These are phyloP conservation scores for Penicillium coffeae DNA, from an alignment of 495 filamentous ascomycete species.

Conservation along the genomic window DNA sequence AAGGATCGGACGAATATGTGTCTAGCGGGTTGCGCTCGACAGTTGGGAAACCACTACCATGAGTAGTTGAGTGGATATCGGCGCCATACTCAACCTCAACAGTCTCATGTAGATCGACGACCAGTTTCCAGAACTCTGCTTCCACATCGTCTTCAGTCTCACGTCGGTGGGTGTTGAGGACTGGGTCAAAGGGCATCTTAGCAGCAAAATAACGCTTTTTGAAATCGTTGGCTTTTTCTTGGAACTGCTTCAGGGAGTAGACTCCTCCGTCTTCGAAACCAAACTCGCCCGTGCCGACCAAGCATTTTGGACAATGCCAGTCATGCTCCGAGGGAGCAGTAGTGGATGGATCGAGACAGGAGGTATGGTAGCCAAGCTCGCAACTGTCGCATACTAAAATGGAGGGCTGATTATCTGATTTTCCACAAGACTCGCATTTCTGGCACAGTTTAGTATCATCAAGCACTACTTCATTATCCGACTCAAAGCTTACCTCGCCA, in stretches of 20 bases:
- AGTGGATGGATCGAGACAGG: slow-evolving; percentile 86
- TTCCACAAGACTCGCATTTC: slow-evolving; percentile 87
- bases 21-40: slow-evolving; percentile 86
- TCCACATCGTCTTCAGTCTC: slow-evolving; percentile 96
- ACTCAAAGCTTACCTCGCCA: slow-evolving; percentile 62
- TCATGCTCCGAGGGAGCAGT: slow-evolving; percentile 75
- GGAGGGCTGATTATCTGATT: slow-evolving; percentile 63
- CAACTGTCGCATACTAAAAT: slow-evolving; percentile 91
- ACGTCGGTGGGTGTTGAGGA: slow-evolving; percentile 69
- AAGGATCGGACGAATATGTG: slow-evolving; percentile 80
- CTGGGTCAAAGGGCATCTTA: slow-evolving; percentile 85
- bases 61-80: slow-evolving; percentile 97
- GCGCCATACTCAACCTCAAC: slow-evolving; percentile 98
- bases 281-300: slow-evolving; percentile 95
- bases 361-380: slow-evolving; percentile 81
- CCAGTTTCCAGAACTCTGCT: slow-evolving; percentile 92
- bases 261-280: slow-evolving; percentile 96
- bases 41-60: slow-evolving; percentile 96
- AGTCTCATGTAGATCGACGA: slow-evolving; percentile 87
- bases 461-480: background rate
- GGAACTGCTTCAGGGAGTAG: slow-evolving; percentile 94
- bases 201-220: slow-evolving; percentile 89
- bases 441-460: slow-evolving; percentile 27
- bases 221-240: slow-evolving; percentile 92
- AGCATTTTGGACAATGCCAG: slow-evolving; percentile 94